Conservation (phyloP, 169 alveolate genomes). For the Perkinsus marinus region DNA sequence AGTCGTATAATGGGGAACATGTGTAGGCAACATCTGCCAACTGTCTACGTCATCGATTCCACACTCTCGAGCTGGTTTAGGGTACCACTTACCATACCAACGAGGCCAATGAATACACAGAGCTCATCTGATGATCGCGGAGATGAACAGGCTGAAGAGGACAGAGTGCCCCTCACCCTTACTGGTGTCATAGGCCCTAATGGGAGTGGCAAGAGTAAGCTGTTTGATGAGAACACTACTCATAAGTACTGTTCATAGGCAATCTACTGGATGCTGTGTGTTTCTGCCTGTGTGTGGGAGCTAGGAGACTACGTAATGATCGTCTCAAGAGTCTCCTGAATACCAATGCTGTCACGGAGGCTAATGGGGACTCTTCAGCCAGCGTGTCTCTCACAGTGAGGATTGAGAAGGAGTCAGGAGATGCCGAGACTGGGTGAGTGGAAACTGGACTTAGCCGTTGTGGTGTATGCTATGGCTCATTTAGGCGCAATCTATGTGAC, state of each 20-base stretch:
- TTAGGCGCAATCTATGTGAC: neutral
- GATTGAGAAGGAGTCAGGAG: neutral
- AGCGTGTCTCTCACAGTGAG: neutral
- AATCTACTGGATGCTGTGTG: neutral
- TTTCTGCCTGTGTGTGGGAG: neutral
- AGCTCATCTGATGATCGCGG: neutral
- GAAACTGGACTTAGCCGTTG: too few relatives aligned
- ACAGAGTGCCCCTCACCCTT: neutral
- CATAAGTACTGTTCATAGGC: neutral
- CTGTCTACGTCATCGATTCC: neutral
- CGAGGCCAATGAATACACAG: neutral
- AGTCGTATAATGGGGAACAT: neutral
- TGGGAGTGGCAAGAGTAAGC: neutral
- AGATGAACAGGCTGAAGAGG: neutral
- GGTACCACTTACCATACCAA: neutral
- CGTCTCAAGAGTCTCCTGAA: neutral
- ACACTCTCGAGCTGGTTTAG: neutral
- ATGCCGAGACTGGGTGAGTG: neutral
- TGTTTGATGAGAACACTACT: neutral
- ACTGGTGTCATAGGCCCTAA: neutral
- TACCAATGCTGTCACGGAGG: neutral
- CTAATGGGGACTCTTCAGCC: neutral
- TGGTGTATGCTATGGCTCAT: neutral
- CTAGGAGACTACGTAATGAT: neutral
- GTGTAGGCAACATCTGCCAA: neutral